A percentile compares a stretch with the other conserved stretches of the same genome.
Conservation (phyloP, 306 rosid genomes). For the Arachis stenosperma region DNA sequence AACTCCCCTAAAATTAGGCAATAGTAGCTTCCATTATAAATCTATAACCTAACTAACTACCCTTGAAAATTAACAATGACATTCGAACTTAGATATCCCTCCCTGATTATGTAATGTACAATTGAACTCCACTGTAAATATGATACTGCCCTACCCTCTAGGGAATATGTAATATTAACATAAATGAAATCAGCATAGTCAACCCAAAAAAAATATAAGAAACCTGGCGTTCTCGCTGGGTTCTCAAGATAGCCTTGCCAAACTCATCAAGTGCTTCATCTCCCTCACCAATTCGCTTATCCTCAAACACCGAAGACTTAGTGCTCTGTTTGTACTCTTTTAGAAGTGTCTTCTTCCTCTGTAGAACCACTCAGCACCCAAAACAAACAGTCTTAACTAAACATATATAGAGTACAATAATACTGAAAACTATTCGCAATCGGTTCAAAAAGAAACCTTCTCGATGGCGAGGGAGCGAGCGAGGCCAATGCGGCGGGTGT, state of each 20-base stretch:
- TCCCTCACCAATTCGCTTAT: constrained; percentile 81
- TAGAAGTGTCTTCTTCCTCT: constrained; percentile 82
- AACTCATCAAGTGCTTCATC: constrained; percentile 73
- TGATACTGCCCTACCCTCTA: no score
- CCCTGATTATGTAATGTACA: no score
- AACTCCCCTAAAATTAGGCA: no score
- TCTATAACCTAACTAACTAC: no score
- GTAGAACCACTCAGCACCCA: constrained; percentile 10
- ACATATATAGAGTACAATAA: background rate
- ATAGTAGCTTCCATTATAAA: no score
- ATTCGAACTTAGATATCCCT: no score
- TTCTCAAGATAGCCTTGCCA: constrained; percentile 79
- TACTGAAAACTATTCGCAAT: background rate
- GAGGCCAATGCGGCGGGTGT: constrained; percentile 69
- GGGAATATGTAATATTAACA: no score
- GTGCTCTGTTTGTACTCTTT: constrained; percentile 75
- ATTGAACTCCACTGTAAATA: no score
- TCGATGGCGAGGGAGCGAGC: constrained; percentile 80
- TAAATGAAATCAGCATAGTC: no score
- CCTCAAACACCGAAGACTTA: constrained; percentile 67
- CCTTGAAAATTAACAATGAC: no score
- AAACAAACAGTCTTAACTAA: background rate
- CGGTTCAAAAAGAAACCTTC: constrained; percentile 43
- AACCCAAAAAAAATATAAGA: background rate
- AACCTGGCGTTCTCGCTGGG: constrained; percentile 85